A percentile compares a stretch with the other conserved stretches of the same genome.
Evolutionary conservation across 352 stramenopile genomes (phyloP).

Genomic region (Globisporangium echinulatum): DNA sequence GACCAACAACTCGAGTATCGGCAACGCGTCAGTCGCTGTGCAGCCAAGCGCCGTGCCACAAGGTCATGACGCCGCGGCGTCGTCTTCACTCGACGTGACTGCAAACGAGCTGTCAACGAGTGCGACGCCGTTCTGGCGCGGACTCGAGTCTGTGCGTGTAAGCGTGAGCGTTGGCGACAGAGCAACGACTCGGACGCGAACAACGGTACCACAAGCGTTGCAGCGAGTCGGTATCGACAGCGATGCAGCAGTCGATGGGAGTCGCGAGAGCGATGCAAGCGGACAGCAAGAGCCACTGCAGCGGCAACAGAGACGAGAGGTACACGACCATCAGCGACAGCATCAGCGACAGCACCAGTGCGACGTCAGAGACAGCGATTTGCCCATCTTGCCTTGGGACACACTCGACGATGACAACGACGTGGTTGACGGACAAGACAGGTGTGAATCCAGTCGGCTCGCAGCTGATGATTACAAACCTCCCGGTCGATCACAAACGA

Average conservation of each 20-base stretch:
- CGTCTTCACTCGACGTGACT: too few relatives aligned
- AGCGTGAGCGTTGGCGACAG: background rate
- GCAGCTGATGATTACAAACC: too few relatives aligned
- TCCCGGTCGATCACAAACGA: too few relatives aligned
- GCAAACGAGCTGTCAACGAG: background rate
- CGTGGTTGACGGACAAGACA: background rate
- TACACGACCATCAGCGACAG: background rate
- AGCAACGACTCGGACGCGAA: background rate
- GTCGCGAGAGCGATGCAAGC: too few relatives aligned
- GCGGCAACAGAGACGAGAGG: too few relatives aligned
- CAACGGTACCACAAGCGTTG: background rate
- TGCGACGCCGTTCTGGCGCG: conserved; percentile 6
- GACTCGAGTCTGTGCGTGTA: background rate
- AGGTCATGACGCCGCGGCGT: too few relatives aligned
- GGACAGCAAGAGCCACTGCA: too few relatives aligned
- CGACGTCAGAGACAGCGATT: background rate
- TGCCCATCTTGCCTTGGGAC: conserved; percentile 5
- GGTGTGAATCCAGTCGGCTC: background rate
- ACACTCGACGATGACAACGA: conserved; percentile 5
- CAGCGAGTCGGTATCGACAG: background rate
- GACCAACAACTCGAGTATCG: too few relatives aligned
- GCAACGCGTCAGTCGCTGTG: too few relatives aligned
- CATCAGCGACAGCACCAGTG: background rate
- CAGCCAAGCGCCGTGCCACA: too few relatives aligned
- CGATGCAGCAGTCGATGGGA: too few relatives aligned